phyloP scores from a whole-genome alignment of 108 stramenopile species.

The Cyclotella atomus region DNA sequence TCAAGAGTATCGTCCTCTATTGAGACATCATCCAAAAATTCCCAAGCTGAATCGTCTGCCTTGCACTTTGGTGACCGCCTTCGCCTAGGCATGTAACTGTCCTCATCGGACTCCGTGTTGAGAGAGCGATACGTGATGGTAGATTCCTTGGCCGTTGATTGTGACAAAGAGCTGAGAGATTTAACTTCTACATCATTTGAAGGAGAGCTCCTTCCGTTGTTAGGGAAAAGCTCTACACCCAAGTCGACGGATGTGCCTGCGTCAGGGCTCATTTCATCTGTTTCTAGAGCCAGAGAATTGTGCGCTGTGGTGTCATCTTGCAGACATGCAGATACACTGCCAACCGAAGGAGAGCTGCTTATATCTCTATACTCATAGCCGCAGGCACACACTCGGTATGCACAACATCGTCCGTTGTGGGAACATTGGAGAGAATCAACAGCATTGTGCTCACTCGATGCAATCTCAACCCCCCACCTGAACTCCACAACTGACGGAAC shows the following conservation, averaged over 20 bases:
- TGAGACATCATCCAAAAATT: slow-evolving; percentile 7
- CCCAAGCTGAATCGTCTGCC: background rate
- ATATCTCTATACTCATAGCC: too few relatives aligned
- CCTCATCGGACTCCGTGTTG: background rate
- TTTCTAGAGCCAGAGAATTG: too few relatives aligned
- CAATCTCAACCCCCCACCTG: background rate
- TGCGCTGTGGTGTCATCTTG: too few relatives aligned
- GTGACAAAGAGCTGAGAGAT: background rate
- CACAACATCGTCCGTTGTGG: background rate
- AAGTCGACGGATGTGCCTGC: background rate
- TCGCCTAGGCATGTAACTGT: background rate
- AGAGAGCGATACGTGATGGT: background rate
- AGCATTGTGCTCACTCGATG: background rate
- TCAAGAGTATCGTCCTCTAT: background rate
- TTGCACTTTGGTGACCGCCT: background rate
- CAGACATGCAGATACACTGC: too few relatives aligned
- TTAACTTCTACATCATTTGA: background rate
- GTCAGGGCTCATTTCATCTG: background rate
- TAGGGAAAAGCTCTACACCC: too few relatives aligned
- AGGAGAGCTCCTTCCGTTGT: too few relatives aligned
- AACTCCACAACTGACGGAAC: background rate
- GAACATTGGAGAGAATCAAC: background rate
- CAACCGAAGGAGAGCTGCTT: too few relatives aligned
- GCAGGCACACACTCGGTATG: too few relatives aligned
- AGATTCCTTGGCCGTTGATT: background rate